These are phyloP conservation scores for Neofusicoccum ribis DNA, from an alignment of 2,329 filamentous ascomycete species.

Conservation along the genomic window DNA sequence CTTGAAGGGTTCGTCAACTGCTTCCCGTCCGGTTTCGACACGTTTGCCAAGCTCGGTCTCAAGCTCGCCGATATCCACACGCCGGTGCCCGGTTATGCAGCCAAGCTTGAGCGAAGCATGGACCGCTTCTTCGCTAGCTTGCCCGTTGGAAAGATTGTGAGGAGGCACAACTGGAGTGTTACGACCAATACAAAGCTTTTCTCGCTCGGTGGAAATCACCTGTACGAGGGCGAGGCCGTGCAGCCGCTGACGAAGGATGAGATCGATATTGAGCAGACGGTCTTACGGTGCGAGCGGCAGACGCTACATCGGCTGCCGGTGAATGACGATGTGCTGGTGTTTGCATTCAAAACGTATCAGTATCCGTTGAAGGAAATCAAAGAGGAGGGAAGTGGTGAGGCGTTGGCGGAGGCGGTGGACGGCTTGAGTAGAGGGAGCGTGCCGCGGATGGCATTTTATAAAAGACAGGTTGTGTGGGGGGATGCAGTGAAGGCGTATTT, in stretches of 20 bases:
- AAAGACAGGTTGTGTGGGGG: constrained; percentile 58
- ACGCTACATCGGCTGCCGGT: constrained; percentile 60
- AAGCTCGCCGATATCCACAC: constrained; percentile 57
- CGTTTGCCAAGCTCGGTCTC: constrained; percentile 55
- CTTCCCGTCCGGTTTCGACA: constrained; percentile 61
- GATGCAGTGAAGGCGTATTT: constrained; percentile 56
- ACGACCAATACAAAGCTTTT: constrained; percentile 45
- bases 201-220: constrained; percentile 44
- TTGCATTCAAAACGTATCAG: constrained; percentile 64
- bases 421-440: constrained; percentile 58
- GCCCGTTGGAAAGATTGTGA: constrained; percentile 56
- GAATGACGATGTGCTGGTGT: constrained; percentile 40
- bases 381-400: constrained; percentile 56
- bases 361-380: constrained; percentile 58
- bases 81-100: constrained; percentile 59
- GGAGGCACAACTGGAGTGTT: constrained; percentile 57
- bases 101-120: constrained; percentile 61
- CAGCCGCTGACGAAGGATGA: constrained; percentile 19
- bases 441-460: constrained; percentile 61
- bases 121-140: constrained; percentile 61
- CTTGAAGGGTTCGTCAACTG: constrained; percentile 58
- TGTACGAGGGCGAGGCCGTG: constrained; percentile 39
- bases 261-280: constrained; percentile 25
- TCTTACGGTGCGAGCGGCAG: constrained; percentile 60
- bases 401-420: constrained; percentile 59